Evolutionary conservation across 2,329 filamentous ascomycete genomes (phyloP), one percentile per base, ranked within the genome.

Genomic region (Claviceps sp.): DNA sequence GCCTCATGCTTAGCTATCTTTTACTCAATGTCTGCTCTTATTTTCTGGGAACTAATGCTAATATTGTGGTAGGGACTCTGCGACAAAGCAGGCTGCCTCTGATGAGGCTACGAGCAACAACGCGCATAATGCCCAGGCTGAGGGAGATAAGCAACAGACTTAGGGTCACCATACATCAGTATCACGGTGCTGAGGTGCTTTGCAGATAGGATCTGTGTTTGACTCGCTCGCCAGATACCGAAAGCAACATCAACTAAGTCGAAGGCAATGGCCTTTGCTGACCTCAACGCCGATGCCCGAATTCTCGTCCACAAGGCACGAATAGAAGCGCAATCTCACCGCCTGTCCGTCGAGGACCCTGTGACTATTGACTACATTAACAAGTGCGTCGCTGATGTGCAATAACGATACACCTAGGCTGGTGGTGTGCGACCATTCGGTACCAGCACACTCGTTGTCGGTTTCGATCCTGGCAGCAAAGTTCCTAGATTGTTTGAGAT

Each of bases 331-430:
- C 93, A 98, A 73, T 95, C 89, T 61, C 93, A 98, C 75, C 86
- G 93, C 58, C 77, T 98, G 62, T 97, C 93, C 4, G 89, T 98
- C 53, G 93, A 98, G 69, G 94, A 98, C 67, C 91, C 93, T 52
- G 88, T 95, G 59, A 91, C 88, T 56, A 94, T 98, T 70, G 93
- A 98, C 74, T 98, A 98, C 78, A 96, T 98, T 66, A 97, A 93
- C 64, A 97, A 98, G 76, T 95, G 97, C 65, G 86, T 98, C 57
- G 93, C 93, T 50, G 88, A 91, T 52, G 93, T 98, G 61, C 93
- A 98, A 77, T 94, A 98, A 77, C 83, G 89, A 70, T 98, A 98
- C 78, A 98, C 93, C 47, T 94, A 98, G 77, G 95, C 89, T 64
- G 93, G 93, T 74, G 93, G 93, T 78, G 93, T 98, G 50, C 79